A percentile compares a stretch with the other conserved stretches of the same genome.
phyloP scores from a whole-genome alignment of 2,329 filamentous ascomycete species.

The Xenoacremonium recifei region DNA sequence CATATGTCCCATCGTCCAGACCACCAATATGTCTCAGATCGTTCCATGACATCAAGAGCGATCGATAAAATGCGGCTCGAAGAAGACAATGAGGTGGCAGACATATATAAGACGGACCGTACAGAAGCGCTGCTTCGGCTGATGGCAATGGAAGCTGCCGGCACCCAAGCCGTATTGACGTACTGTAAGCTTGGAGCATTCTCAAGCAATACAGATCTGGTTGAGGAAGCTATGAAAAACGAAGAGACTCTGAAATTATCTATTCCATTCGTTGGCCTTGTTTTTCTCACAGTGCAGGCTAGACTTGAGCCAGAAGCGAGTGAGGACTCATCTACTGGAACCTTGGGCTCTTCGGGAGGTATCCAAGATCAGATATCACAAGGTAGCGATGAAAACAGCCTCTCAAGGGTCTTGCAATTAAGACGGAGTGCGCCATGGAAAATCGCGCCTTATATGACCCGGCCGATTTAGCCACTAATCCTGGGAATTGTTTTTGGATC shows the following conservation, averaged over 20 bases:
- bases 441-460: background rate
- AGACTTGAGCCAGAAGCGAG: background rate
- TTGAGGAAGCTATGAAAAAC: background rate
- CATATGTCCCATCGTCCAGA: background rate
- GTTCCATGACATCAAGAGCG: background rate
- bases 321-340: background rate
- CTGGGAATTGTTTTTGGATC: background rate
- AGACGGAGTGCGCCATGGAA: background rate
- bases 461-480: background rate
- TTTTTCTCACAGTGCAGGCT: background rate
- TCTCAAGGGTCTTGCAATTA: background rate
- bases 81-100: background rate
- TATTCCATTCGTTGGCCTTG: background rate
- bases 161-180: background rate
- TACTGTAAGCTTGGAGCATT: background rate
- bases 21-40: background rate
- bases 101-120: background rate
- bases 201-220: background rate
- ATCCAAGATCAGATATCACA: background rate
- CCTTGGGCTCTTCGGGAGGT: background rate
- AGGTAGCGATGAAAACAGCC: background rate
- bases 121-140: background rate
- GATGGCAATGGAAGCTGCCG: background rate
- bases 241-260: background rate
- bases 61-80: background rate